Percentiles rank a stretch among this genome's conserved stretches.
phyloP scores from a whole-genome alignment of 441 rosid genomes.

The Adansonia rubrostipa region DNA sequence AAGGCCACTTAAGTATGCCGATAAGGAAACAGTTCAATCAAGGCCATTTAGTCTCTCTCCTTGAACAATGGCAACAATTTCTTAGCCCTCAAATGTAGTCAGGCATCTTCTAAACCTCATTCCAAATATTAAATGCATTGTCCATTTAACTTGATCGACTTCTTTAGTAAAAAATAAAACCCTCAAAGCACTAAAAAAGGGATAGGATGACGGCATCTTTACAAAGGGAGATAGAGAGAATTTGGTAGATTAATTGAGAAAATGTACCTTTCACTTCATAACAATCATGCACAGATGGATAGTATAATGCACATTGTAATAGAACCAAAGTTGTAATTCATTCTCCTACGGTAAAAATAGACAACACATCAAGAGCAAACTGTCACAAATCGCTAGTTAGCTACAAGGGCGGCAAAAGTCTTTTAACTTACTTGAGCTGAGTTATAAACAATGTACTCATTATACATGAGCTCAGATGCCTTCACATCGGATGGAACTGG shows the following conservation, averaged over 20 bases:
- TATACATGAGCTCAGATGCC: slow-evolving; percentile 89
- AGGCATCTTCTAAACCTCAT: slow-evolving; percentile 5
- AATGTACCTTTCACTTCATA: not conserved
- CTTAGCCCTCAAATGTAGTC: not conserved
- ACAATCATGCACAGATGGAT: too few relatives aligned
- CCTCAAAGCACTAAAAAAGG: not conserved
- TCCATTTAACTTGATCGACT: not conserved
- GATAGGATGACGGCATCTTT: not conserved
- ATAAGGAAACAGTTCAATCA: slow-evolving; percentile 2
- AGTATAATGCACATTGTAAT: not conserved
- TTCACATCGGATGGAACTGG: slow-evolving; percentile 75
- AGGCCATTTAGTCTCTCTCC: slow-evolving; percentile 9
- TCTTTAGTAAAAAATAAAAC: not conserved
- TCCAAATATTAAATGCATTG: not conserved
- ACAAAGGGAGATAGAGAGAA: not conserved
- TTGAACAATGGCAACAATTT: slow-evolving; percentile 1
- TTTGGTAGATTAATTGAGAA: not conserved
- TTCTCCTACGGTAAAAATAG: not conserved
- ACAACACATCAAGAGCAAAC: slow-evolving; percentile 4
- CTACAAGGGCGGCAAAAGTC: not conserved
- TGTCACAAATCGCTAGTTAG: not conserved
- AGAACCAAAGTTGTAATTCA: not conserved
- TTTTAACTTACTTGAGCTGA: slow-evolving; percentile 74
- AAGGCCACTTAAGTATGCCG: slow-evolving; percentile 5
- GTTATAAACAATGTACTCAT: slow-evolving; percentile 89